Percentiles rank a stretch among this genome's conserved stretches.
These are phyloP conservation scores for Houttuynia cordata DNA, from an alignment of 164 flowering plant species.

Conservation along the genomic window DNA sequence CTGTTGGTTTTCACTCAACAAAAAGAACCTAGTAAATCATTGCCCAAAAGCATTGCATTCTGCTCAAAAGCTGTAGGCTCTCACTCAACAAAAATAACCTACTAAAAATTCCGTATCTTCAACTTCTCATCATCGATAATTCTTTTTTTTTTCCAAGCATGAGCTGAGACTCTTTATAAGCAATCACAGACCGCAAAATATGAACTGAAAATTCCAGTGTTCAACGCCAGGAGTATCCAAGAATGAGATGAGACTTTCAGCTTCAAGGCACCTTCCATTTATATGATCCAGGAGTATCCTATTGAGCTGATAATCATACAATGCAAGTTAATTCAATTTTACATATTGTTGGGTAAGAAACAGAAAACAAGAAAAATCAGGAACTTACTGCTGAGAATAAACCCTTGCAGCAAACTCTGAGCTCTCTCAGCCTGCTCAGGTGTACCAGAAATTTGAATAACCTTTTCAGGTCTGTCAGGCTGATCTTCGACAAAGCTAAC, in stretches of 20 bases:
- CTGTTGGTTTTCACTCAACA: too few species aligned
- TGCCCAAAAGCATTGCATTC: not conserved
- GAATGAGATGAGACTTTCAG: too few species aligned
- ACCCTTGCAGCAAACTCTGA: constrained; percentile 95
- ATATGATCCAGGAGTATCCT: constrained; percentile 14
- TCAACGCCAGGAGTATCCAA: too few species aligned
- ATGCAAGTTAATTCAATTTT: not conserved
- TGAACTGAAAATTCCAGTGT: not conserved
- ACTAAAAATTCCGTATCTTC: not conserved
- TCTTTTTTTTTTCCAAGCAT: too few species aligned
- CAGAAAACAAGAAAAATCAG: not conserved
- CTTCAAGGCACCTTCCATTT: not conserved
- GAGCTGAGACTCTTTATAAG: not conserved
- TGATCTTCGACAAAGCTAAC: constrained; percentile 61
- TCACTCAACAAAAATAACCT: not conserved
- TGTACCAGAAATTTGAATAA: constrained; percentile 79
- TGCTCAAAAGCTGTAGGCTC: too few species aligned
- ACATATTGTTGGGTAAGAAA: not conserved
- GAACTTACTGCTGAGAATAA: constrained; percentile 86
- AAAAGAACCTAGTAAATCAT: too few species aligned
- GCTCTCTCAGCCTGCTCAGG: constrained; percentile 99
- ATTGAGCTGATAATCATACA: constrained; percentile 33
- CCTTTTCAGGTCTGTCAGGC: constrained; percentile 51
- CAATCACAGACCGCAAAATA: not conserved
- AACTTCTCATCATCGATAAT: not conserved